Percentiles rank a stretch among this genome's conserved stretches.
phyloP scores from a whole-genome alignment of 139 green algal species.

The Haematococcus lacustris region DNA sequence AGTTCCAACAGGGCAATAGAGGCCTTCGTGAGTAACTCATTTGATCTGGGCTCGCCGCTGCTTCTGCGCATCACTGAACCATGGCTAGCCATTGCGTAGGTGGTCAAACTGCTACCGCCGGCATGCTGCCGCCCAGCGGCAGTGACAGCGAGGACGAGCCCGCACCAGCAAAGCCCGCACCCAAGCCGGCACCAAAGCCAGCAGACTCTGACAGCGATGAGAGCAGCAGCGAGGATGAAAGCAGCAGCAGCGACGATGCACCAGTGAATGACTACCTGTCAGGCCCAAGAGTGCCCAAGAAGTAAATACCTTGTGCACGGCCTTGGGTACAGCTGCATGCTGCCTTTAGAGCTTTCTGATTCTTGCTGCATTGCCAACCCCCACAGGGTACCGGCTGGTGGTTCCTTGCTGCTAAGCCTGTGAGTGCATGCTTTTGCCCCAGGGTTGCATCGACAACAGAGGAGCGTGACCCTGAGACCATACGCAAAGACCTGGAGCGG shows the following conservation, averaged over 20 bases:
- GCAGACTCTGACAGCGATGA: constrained; percentile 10
- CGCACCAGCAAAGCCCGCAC: background rate
- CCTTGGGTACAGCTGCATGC: constrained; percentile 1
- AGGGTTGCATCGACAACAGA: too few species aligned
- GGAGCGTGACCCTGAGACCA: constrained; percentile 46
- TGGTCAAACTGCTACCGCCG: constrained; percentile 50
- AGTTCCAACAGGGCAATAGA: too few species aligned
- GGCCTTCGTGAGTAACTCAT: too few species aligned
- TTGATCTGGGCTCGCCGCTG: too few species aligned
- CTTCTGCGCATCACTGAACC: too few species aligned
- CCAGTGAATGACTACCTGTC: constrained; percentile 34
- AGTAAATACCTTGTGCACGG: constrained; percentile 18
- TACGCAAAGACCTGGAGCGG: constrained; percentile 64
- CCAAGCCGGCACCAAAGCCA: constrained; percentile 2
- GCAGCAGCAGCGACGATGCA: constrained; percentile 10
- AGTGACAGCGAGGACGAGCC: constrained; percentile 46
- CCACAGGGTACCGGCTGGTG: too few species aligned
- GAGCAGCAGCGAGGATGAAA: constrained; percentile 14
- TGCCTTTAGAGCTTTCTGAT: too few species aligned
- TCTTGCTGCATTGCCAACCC: too few species aligned
- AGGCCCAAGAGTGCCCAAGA: constrained; percentile 24
- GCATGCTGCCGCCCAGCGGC: constrained; percentile 68
- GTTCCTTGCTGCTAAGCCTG: too few species aligned
- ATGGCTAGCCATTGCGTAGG: too few species aligned
- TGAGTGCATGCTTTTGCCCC: too few species aligned